phyloP scores from a whole-genome alignment of 176 grass and related monocot species.

The Eragrostis curvula region DNA sequence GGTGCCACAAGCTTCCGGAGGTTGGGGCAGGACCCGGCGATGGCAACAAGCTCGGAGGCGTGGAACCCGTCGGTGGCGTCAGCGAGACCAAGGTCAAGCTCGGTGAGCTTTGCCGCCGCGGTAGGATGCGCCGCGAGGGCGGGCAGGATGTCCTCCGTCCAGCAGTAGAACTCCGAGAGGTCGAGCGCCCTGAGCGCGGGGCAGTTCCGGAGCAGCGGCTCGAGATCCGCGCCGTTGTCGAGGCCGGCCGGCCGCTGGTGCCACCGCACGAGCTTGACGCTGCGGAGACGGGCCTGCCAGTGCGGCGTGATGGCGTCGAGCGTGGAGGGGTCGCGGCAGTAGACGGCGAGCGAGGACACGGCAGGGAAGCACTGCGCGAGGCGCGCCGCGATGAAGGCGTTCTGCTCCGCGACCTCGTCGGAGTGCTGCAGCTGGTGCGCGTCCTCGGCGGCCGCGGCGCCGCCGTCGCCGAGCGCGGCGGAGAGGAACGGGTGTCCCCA shows the following conservation, averaged over 20 bases:
- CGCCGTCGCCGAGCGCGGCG: not conserved
- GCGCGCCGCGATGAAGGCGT: constrained; percentile 36
- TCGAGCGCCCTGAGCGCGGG: constrained; percentile 57
- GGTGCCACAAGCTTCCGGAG: constrained; percentile 68
- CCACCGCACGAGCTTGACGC: constrained; percentile 87
- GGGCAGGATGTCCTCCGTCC: constrained; percentile 81
- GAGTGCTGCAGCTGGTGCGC: not conserved
- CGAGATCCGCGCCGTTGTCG: constrained; percentile 70
- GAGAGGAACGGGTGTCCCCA: constrained; percentile 79
- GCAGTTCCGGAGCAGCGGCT: constrained; percentile 62
- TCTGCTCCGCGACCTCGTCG: constrained; percentile 21
- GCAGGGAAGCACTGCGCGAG: constrained; percentile 67
- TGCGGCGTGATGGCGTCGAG: constrained; percentile 53
- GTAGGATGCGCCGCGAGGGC: constrained; percentile 54
- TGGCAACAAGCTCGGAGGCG: constrained; percentile 60
- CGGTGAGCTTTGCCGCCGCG: constrained; percentile 54
- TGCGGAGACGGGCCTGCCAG: constrained; percentile 56
- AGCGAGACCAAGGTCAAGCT: constrained; percentile 82
- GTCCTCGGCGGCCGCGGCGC: not conserved
- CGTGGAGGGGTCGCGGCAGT: constrained; percentile 86
- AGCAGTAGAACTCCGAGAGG: constrained; percentile 97
- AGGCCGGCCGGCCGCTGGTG: constrained; percentile 72
- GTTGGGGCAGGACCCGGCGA: constrained; percentile 65
- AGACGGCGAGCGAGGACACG: constrained; percentile 65
- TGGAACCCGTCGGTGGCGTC: constrained; percentile 82